Percentiles rank a stretch among this genome's conserved stretches.
These are phyloP conservation scores for Solanum pinnatisectum DNA, from an alignment of 257 asterid species.

Conservation along the genomic window DNA sequence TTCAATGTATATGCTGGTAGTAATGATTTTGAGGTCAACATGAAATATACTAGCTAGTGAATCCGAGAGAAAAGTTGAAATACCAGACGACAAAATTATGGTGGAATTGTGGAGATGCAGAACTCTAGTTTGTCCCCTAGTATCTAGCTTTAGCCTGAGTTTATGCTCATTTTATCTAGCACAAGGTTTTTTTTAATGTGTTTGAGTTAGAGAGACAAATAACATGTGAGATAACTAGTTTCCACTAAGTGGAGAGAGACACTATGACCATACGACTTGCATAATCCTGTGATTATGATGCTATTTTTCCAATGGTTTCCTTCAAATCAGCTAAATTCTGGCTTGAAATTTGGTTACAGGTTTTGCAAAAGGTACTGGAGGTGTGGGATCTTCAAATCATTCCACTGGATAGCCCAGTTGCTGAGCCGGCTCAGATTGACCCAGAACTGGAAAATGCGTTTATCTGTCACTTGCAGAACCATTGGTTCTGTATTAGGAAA, in stretches of 20 bases:
- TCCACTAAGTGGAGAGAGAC: not conserved
- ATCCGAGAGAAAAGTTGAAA: not conserved
- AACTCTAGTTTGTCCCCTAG: not conserved
- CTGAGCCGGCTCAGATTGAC: slow-evolving; percentile 83
- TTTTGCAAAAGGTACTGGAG: slow-evolving; percentile 77
- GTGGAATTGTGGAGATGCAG: not conserved
- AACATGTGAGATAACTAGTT: not conserved
- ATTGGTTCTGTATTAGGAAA: slow-evolving; percentile 94
- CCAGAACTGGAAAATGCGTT: slow-evolving; percentile 88
- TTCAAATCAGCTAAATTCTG: not conserved
- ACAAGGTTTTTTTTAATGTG: not conserved
- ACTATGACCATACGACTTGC: not conserved
- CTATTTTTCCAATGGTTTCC: not conserved
- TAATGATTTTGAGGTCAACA: not conserved
- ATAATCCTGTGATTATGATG: not conserved
- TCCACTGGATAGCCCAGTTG: slow-evolving; percentile 89
- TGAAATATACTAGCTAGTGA: not conserved
- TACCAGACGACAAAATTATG: not conserved
- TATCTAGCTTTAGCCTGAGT: not conserved
- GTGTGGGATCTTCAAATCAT: slow-evolving; percentile 94
- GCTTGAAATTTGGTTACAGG: slow-evolving; percentile 31
- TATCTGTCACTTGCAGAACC: slow-evolving; percentile 84
- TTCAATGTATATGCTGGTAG: not conserved
- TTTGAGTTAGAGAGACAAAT: not conserved
- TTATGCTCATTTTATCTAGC: not conserved